Evolutionary conservation across 2,329 filamentous ascomycete species (phyloP).

Genomic region (Colletotrichum sp.): DNA sequence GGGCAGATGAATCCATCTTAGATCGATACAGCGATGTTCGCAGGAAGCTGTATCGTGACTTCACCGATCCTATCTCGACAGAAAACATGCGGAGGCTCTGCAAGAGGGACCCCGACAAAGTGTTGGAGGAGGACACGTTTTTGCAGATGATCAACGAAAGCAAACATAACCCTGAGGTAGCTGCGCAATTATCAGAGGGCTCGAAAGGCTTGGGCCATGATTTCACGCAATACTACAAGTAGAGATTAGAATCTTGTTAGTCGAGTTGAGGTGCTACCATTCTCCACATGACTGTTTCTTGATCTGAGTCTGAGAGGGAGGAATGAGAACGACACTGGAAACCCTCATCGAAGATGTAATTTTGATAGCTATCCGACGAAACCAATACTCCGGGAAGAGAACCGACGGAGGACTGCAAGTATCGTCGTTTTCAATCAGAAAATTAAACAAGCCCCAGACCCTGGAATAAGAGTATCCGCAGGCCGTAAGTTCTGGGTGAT

Average conservation of each 20-base stretch:
- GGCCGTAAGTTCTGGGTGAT: not conserved
- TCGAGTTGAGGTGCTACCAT: not conserved
- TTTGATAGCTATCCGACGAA: not conserved
- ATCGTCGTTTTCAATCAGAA: not conserved
- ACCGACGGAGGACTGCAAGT: not conserved
- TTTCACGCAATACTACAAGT: not conserved
- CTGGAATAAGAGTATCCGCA: not conserved
- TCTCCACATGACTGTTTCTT: not conserved
- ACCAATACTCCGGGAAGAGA: not conserved
- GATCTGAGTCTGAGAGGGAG: not conserved
- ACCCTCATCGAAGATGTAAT: rapidly evolving
- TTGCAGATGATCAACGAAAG: not conserved
- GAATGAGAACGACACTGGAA: not conserved
- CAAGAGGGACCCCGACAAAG: not conserved
- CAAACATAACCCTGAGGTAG: not conserved
- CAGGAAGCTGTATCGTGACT: not conserved
- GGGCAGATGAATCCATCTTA: not conserved
- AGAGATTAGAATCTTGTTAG: not conserved
- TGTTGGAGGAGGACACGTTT: not conserved
- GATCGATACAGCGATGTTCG: not conserved
- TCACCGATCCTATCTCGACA: not conserved
- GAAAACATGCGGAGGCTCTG: not conserved
- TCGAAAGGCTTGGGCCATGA: not conserved
- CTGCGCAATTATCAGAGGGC: not conserved
- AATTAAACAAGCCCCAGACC: not conserved